Evolutionary conservation across 2,329 filamentous ascomycete species (phyloP), one percentile per base, ranked within the genome.

Genomic region (Penicillium sp.): DNA sequence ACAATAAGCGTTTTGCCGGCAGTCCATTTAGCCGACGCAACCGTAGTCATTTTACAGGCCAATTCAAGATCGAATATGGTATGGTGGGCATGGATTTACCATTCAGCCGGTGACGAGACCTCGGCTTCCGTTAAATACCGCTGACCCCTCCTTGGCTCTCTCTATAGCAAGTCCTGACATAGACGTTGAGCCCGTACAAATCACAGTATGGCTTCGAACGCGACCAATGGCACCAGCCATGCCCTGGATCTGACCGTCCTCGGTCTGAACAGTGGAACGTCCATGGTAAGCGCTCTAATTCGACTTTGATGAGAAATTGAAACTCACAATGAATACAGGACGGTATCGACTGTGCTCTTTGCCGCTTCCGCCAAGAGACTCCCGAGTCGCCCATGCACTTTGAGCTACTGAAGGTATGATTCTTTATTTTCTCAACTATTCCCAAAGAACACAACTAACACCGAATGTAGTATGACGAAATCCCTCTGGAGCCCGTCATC

Each of bases 321-420:
- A 35, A 15, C 25, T 33, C n/a, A 35, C 46, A 47, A 13, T 40
- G 13, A 38, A 7, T 40, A 9, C 3, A 37, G 65, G 78, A 80
- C 59, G 75, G 77, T 24, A 81, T 84, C 39, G 78, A 82, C 61
- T 82, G 79, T 56, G 80, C 78, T 1, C 70, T 82, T 7, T 81
- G 80, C 57, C 77, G 68, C 44, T 83, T 82, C 62, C 69, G 68
- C 41, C 81, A 83, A 59, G 72, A 73, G 15, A 71, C 72, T 6
- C 79, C 79, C 0, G 68, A 75, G 6, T 68, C 71, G 4, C 73
- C 78, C 2, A 76, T 84, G 73, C 75, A 79, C 56, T 78, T 83
- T 54, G 73, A 79, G 57, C 68, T 83, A 4, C 68, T 81, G n/a
- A 64, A 64, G 53, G 62, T 58, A 59, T 46, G 45, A 31, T 3